phyloP scores from a whole-genome alignment of 257 asterid genomes.

The Salvia rosmarinus region DNA sequence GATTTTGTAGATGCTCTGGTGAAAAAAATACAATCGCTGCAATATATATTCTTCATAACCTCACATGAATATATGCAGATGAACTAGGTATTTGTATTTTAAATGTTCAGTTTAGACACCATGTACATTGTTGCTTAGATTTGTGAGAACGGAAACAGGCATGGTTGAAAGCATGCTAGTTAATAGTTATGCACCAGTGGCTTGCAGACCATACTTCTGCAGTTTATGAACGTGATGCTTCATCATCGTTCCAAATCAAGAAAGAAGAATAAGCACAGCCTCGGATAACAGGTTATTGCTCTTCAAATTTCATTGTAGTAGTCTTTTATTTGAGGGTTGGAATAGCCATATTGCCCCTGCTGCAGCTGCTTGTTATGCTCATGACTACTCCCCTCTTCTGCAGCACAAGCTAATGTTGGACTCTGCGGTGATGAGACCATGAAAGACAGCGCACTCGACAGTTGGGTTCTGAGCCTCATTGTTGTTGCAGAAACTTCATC shows the following conservation, averaged over 20 bases:
- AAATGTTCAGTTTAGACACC: neutral
- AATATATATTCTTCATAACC: neutral
- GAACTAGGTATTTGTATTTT: neutral
- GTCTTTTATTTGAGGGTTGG: conserved; percentile 10
- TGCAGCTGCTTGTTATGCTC: conserved; percentile 21
- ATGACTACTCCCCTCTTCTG: conserved; percentile 11
- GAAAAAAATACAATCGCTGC: neutral
- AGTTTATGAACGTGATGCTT: neutral
- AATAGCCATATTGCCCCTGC: conserved; percentile 24
- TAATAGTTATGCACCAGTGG: neutral
- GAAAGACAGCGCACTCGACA: conserved; percentile 39
- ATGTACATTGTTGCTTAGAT: neutral
- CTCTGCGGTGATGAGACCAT: conserved; percentile 19
- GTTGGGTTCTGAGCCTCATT: conserved; percentile 39
- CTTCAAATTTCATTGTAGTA: conserved; percentile 12
- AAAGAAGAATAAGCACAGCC: neutral
- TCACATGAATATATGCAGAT: neutral
- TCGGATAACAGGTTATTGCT: neutral
- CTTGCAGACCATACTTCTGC: neutral
- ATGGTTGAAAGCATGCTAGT: neutral
- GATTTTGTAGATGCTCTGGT: no score
- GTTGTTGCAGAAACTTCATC: conserved; percentile 43
- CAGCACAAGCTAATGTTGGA: neutral
- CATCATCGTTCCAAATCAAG: neutral
- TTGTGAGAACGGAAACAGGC: neutral